Conservation (phyloP, 2,329 filamentous ascomycete genomes). For the Scopulariopsis brevicaulis region DNA sequence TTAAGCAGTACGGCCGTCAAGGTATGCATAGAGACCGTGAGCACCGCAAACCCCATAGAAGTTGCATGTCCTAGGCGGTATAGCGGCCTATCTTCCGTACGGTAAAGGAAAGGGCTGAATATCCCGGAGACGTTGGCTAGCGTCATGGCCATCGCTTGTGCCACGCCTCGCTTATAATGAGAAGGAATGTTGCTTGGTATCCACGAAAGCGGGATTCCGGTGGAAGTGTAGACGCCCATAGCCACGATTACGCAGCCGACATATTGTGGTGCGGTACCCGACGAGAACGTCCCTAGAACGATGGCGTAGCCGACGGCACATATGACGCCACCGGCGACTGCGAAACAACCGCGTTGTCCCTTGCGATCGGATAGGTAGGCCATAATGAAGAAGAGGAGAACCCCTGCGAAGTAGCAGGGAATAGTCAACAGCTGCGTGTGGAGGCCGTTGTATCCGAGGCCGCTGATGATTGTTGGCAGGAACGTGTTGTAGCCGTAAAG, state of each 20-base stretch:
- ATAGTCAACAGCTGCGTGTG: slow-evolving; percentile 45
- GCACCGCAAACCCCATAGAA: slow-evolving; percentile 54
- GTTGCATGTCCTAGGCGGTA: slow-evolving; percentile 42
- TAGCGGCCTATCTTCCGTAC: slow-evolving; percentile 12
- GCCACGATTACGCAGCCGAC: slow-evolving; percentile 60
- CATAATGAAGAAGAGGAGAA: slow-evolving; percentile 47
- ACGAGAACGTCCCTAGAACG: slow-evolving; percentile 37
- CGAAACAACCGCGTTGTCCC: slow-evolving; percentile 50
- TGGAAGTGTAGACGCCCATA: slow-evolving; percentile 59
- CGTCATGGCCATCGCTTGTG: slow-evolving; percentile 62
- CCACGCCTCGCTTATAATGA: slow-evolving; percentile 52
- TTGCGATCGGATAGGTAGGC: slow-evolving; percentile 58
- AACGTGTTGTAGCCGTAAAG: slow-evolving; percentile 42
- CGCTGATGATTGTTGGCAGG: slow-evolving; percentile 43
- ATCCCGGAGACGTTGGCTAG: slow-evolving; percentile 73
- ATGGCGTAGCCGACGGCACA: slow-evolving; percentile 57
- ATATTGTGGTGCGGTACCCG: slow-evolving; percentile 47
- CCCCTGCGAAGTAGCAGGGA: slow-evolving; percentile 48
- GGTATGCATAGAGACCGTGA: slow-evolving; percentile 51
- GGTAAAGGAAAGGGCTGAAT: slow-evolving; percentile 41
- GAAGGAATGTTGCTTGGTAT: slow-evolving; percentile 56
- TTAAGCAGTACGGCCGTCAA: slow-evolving; percentile 46
- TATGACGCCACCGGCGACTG: slow-evolving; percentile 47
- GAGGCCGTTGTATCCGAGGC: slow-evolving; percentile 20
- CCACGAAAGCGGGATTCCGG: slow-evolving; percentile 63